Percentiles rank a stretch among this genome's conserved stretches.
Evolutionary conservation across 768 basidiomycete genomes (phyloP).

Genomic region (Neoboletus magnificus): DNA sequence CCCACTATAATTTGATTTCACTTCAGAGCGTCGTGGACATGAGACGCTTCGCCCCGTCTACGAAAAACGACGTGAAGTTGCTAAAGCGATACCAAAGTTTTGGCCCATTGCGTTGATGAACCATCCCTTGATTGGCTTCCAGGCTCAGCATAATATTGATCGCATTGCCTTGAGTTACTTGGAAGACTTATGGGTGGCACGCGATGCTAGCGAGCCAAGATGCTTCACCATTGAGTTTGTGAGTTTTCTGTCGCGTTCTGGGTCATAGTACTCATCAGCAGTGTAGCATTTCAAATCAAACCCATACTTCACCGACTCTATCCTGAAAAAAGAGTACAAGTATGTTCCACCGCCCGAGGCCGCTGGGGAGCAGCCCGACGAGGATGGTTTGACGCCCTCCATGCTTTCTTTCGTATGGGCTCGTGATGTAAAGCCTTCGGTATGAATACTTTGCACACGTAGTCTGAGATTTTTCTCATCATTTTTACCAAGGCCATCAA

Average conservation of each 20-base stretch:
- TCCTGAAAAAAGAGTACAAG: constrained; percentile 82
- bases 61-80: constrained; percentile 63
- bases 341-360: constrained; percentile 54
- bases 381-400: constrained; percentile 69
- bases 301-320: constrained; percentile 72
- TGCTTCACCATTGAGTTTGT: constrained; percentile 89
- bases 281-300: constrained; percentile 80
- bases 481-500: constrained; percentile 46
- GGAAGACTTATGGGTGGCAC: constrained; percentile 80
- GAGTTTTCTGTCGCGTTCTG: constrained; percentile 35
- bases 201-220: constrained; percentile 70
- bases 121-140: constrained; percentile 56
- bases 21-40: constrained; percentile 62
- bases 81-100: constrained; percentile 70
- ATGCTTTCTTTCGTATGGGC: constrained; percentile 84
- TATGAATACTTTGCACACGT: constrained; percentile 32
- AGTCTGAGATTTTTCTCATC: neutral
- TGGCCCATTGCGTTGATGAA: constrained; percentile 87
- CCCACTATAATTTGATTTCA: constrained; percentile 7
- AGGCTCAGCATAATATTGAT: constrained; percentile 72
- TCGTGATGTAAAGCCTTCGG: constrained; percentile 64
- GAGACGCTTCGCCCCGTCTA: constrained; percentile 58
- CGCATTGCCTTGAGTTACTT: constrained; percentile 79
- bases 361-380: constrained; percentile 57
- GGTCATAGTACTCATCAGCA: constrained; percentile 1